Base-by-base conservation (phyloP, 2,329 filamentous ascomycete genomes). In the Teratosphaeria epicoccoides region DNA sequence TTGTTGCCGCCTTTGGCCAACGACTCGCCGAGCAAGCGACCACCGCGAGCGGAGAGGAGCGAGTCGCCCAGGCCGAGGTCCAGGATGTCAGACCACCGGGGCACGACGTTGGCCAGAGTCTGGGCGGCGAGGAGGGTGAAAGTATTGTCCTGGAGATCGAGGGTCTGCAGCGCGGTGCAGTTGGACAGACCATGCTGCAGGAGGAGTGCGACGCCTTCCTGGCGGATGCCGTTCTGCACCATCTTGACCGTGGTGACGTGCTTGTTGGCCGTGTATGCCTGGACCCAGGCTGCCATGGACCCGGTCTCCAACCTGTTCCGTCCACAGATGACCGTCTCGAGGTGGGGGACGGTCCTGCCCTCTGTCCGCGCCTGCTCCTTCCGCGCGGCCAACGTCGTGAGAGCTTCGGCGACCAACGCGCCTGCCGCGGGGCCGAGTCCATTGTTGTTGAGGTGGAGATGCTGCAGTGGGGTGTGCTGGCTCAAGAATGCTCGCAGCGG, bases 401-500 rank as follows among this genome's bases (percentile, higher is more conserved):
- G 83, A 6, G 93, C 87, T 66, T 96, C 84, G 47, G 91, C 93
- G 61, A 98, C 84, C 50, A 93, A 77, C 45, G 87, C 88, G 52
- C 93, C 93, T 9, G 91, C 91, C 55, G 89, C 84, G 22, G 93
- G 93, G 11, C 93, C 93, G 33, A 98, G 81, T 24, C 93, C 93
- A 70, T 98, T 98, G 78, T 98, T 98, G 78, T 97, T 97, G 53
- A 98, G 82, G 71, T 94, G 88, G 24, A 98, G 81, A 70, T 96
- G 90, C 70, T 90, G 89, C 43, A 98, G 83, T 2, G 93, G 91
- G 2, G 87, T 82, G 72, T 97, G 91, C 53, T 84, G 79, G 51
- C 87, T 84, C 56, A 98, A 82, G 74, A 98, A 98, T 54, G 87
- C 87, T 60, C 95, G 87, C 47, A 98, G 81, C 9, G 91, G 93